phyloP scores from a whole-genome alignment of 2,329 filamentous ascomycete species.

The Exophiala mesophila region DNA sequence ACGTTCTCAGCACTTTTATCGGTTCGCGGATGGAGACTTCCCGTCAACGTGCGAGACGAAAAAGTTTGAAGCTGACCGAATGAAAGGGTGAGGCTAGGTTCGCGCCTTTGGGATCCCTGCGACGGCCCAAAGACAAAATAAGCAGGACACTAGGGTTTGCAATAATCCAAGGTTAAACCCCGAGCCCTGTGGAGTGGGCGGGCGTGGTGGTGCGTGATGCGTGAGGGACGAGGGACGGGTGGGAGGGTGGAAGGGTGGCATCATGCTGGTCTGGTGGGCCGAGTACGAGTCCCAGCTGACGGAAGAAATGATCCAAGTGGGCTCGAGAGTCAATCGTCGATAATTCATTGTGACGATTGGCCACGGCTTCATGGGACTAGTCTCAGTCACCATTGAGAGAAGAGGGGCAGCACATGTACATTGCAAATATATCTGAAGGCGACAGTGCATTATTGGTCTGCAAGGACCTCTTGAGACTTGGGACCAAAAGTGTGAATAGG shows the following conservation, averaged over 20 bases:
- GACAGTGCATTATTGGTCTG: slow-evolving; percentile 18
- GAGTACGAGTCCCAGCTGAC: not conserved
- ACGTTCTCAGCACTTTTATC: not conserved
- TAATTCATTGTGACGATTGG: slow-evolving; percentile 13
- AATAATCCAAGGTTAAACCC: no score
- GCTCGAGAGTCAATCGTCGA: not conserved
- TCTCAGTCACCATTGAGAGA: slow-evolving; percentile 8
- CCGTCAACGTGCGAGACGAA: not conserved
- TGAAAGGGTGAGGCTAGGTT: slow-evolving; percentile 21
- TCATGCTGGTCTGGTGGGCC: no score
- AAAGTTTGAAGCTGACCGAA: slow-evolving; percentile 7
- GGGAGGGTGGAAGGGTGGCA: no score
- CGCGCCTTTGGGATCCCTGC: slow-evolving; percentile 11
- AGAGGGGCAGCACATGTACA: slow-evolving; percentile 7
- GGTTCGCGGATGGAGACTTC: not conserved
- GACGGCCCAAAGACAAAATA: not conserved
- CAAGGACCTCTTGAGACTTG: slow-evolving; percentile 8
- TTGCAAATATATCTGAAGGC: slow-evolving; percentile 7
- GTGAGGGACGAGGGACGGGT: no score
- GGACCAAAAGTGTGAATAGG: no score
- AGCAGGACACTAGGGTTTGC: no score
- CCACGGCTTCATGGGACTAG: slow-evolving; percentile 5
- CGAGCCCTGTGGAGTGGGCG: no score
- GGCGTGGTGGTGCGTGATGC: no score
- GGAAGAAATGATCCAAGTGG: not conserved